Evolutionary conservation across 176 grass and related monocot species (phyloP).

Genomic region (Hsuehochloa calcarea): DNA sequence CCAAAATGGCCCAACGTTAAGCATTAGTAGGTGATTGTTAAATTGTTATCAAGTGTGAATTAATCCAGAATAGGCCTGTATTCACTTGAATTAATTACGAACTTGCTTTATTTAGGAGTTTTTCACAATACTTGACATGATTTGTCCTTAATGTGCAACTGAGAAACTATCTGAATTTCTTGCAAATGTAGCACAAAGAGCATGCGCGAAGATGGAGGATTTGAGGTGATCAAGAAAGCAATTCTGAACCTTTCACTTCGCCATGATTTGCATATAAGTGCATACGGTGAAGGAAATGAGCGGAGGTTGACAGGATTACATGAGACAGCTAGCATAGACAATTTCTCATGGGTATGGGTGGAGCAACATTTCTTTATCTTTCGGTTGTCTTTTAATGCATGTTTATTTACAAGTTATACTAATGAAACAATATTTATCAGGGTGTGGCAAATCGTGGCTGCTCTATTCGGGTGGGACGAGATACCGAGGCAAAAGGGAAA

Average conservation of each 20-base stretch:
- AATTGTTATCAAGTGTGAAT: background rate
- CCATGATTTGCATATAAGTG: constrained; percentile 85
- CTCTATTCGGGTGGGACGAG: constrained; percentile 90
- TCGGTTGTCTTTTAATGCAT: background rate
- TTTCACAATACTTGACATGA: background rate
- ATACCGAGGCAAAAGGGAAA: constrained; percentile 92
- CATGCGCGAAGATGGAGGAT: constrained; percentile 93
- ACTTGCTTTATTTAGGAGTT: background rate
- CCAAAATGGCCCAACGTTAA: background rate
- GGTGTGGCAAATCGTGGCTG: constrained; percentile 98
- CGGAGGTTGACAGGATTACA: constrained; percentile 88
- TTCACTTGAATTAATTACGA: background rate
- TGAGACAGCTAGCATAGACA: constrained; percentile 90
- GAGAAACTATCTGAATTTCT: constrained; percentile 8
- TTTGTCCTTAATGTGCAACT: background rate
- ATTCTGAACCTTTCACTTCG: constrained; percentile 94
- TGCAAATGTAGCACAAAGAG: constrained; percentile 74
- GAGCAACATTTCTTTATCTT: background rate
- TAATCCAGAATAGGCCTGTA: background rate
- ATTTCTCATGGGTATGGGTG: constrained; percentile 85
- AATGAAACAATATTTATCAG: constrained; percentile 40
- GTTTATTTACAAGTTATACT: background rate
- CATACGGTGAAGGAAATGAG: constrained; percentile 98
- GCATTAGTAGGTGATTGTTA: background rate
- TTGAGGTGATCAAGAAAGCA: constrained; percentile 89